Percentiles rank a stretch among this genome's conserved stretches.
Evolutionary conservation across 495 filamentous ascomycete genomes (phyloP).

Genomic region (Trichoderma asperelloides): DNA sequence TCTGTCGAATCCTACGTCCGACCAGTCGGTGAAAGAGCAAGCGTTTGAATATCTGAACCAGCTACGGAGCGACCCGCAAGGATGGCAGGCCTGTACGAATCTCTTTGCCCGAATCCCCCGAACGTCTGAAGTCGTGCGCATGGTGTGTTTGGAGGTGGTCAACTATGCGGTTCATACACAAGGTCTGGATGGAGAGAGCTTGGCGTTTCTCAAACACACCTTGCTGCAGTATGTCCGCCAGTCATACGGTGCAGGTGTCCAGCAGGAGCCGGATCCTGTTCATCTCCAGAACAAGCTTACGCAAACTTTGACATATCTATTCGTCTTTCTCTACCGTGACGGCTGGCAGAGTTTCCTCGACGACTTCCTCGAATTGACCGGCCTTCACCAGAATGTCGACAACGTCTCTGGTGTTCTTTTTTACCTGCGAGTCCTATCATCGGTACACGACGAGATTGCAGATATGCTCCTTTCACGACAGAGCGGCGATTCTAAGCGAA

Average conservation of each 20-base stretch:
- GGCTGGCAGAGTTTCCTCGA: constrained; percentile 85
- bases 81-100: constrained; percentile 76
- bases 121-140: constrained; percentile 72
- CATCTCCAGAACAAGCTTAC: constrained; percentile 94
- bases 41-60: constrained; percentile 83
- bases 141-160: constrained; percentile 81
- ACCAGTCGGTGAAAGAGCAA: constrained; percentile 68
- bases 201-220: constrained; percentile 63
- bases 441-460: constrained; percentile 94
- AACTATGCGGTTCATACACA: constrained; percentile 78
- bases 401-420: constrained; percentile 71
- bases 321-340: constrained; percentile 70
- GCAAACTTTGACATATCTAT: constrained; percentile 88
- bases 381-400: constrained; percentile 46
- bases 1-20: constrained; percentile 67
- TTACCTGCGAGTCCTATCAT: constrained; percentile 77
- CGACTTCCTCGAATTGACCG: constrained; percentile 67
- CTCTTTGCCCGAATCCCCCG: constrained; percentile 80
- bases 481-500: constrained; percentile 63
- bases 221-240: constrained; percentile 68
- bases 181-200: constrained; percentile 54
- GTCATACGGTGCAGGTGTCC: constrained; percentile 53
- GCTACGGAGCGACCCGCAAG: constrained; percentile 65
- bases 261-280: constrained; percentile 50
- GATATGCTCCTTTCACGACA: constrained; percentile 76